Base-by-base conservation (phyloP, 2,329 filamentous ascomycete genomes). In the Acrodontium crateriforme region DNA sequence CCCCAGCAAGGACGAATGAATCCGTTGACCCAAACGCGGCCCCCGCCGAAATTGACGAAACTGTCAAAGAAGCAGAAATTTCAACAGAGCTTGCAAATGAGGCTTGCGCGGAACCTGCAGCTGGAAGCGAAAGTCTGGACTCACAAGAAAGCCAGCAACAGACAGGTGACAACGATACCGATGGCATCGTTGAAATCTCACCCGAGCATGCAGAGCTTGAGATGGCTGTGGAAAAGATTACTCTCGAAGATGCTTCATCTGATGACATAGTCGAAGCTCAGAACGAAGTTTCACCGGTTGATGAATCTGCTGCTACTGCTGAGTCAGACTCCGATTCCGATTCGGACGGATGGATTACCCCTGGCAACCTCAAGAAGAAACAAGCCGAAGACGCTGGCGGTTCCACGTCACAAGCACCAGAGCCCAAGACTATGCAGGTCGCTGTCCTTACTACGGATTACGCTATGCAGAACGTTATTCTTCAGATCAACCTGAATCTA, bases 401-500 rank as follows among this genome's bases (percentile, higher is more conserved):
- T 15, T 56, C 60, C 13, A 53, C 61, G 26, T 33, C 40, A 10
- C 52, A 65, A 2, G 20, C 20, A 4, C n/a, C 4, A 10, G 63
- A 71, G 29, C 64, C 70, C 18, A 69, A 70, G 36, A 72, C 71
- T 9, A 77, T 94, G 42, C 77, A 91, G 55, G 82, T 81, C 10
- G 87, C 84, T n/a, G 75, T 87, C 24, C 77, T 95, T 49, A 95
- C 89, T 2, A 84, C 79, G 31, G 89, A 98, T 62, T 95, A 81
- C 57, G 87, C 89, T 30, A 92, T 98, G 82, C 87, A 95, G 60
- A 95, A 95, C 52, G 84, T 95, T 6, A 71, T 89, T 2, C 68
- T 98, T 4, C 82, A 91, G 43, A 91, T 95, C 63, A 93, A 94
- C 59, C 71, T 98, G 26, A 82, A 89, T 50, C 71, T 94, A 8